Percentiles rank a stretch among this genome's conserved stretches.
Evolutionary conservation across 2,329 filamentous ascomycete species (phyloP).

Genomic region (Arthrobotrys musiformis): DNA sequence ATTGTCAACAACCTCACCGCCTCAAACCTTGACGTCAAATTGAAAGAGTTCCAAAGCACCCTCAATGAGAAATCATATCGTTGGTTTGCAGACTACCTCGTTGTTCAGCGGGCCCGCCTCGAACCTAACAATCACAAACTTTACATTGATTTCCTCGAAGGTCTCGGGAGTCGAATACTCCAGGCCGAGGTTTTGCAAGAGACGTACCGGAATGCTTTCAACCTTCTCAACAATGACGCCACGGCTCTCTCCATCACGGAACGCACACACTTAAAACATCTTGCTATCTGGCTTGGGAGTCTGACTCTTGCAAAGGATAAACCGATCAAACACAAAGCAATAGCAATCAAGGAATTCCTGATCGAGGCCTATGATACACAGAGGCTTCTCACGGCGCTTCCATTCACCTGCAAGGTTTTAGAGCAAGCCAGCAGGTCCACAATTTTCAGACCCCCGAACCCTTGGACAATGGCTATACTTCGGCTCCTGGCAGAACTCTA

Average conservation of each 20-base stretch:
- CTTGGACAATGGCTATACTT: slow-evolving; percentile 97
- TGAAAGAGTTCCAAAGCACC: slow-evolving; percentile 80
- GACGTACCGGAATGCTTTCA: slow-evolving; percentile 86
- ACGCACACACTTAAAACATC: slow-evolving; percentile 87
- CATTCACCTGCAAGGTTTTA: slow-evolving; percentile 96
- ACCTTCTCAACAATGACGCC: slow-evolving; percentile 87
- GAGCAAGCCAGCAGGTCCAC: slow-evolving; percentile 84
- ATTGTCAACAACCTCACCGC: slow-evolving; percentile 96
- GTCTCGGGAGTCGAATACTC: slow-evolving; percentile 80
- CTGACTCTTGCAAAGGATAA: slow-evolving; percentile 92
- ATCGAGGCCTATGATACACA: slow-evolving; percentile 95
- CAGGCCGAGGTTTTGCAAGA: slow-evolving; percentile 92
- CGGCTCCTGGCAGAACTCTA: slow-evolving; percentile 92
- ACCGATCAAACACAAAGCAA: slow-evolving; percentile 94
- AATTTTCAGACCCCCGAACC: slow-evolving; percentile 93
- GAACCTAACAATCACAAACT: slow-evolving; percentile 96
- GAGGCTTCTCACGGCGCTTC: slow-evolving; percentile 88
- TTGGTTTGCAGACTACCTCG: slow-evolving; percentile 95
- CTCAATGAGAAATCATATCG: slow-evolving; percentile 85
- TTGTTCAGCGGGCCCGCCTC: slow-evolving; percentile 95
- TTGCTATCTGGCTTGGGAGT: slow-evolving; percentile 92
- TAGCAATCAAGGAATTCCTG: slow-evolving; percentile 94
- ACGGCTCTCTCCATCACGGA: slow-evolving; percentile 87
- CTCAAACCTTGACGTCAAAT: slow-evolving; percentile 84
- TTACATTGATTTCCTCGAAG: slow-evolving; percentile 86